Evolutionary conservation across 2,329 filamentous ascomycete genomes (phyloP), one percentile per base, ranked within the genome.

Genomic region (Fusarium lateritium): DNA sequence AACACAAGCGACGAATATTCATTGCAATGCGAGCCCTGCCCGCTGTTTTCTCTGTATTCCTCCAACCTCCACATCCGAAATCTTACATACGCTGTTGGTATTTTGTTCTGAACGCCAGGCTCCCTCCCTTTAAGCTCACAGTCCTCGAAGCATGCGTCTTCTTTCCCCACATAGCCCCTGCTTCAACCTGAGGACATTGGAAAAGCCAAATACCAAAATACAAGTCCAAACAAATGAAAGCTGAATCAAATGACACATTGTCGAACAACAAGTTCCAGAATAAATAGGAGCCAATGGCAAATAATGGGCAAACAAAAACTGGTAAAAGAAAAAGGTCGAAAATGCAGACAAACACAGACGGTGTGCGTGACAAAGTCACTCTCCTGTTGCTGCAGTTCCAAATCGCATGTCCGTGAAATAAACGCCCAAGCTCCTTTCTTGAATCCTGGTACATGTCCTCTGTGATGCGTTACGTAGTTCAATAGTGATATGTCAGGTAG

Each of bases 41-140:
- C 50, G 52, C 69, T 44, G 36, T 40, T 52, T 57, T 60, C 47
- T 50, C 53, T 28, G 56, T 54, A 38, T 42, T 52, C 59, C 51
- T 55, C 51, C 53, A 54, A 34, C 57, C 38, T 38, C 56, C 70
- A 64, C 62, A 67, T 64, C 65, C 56, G 57, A 71, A 73, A 75
- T 75, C 71, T 74, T 75, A 75, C 73, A 75, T 68, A 65, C 62
- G 60, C 49, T 52, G 49, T 56, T 74, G 70, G 64, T 75, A 73
- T 74, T 75, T 73, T 75, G 57, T 67, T 73, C 68, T 74, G 56
- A 75, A 75, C 73, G 72, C 73, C 73, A 52, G 53, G 71, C 71
- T 71, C 73, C 70, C 61, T 61, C 56, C 50, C 33, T 46, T 57
- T 47, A 60, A 54, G 56, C 52, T 58, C 44, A 64, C 57, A 40